Conservation (phyloP, 345 rosid species). For the Melaleuca quinquenervia region DNA sequence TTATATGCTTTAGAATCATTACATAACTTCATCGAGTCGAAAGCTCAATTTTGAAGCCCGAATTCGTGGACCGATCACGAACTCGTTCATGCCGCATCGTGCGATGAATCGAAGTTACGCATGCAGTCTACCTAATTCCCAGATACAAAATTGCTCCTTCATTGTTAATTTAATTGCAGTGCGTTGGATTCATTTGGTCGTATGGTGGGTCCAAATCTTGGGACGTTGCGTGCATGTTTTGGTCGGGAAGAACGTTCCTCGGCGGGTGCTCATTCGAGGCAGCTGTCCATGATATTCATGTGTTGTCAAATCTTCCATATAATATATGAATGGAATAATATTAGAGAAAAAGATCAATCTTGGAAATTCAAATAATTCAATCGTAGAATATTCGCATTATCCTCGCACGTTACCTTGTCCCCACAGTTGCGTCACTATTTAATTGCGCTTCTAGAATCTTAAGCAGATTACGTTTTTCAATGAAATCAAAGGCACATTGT, state of each 20-base stretch:
- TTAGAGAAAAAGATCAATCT: neutral
- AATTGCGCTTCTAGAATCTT: neutral
- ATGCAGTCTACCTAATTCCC: neutral
- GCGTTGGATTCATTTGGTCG: neutral
- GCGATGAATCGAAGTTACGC: neutral
- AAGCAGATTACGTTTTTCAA: neutral
- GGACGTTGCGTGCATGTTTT: neutral
- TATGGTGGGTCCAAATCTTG: neutral
- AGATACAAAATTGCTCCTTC: neutral
- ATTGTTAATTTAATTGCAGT: neutral
- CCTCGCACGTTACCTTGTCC: neutral
- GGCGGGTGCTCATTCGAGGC: neutral
- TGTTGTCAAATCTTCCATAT: neutral
- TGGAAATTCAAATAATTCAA: neutral
- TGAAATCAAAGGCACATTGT: neutral
- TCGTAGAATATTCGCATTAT: neutral
- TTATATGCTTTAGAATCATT: too few species aligned
- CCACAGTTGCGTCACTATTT: neutral
- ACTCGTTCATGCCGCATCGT: neutral
- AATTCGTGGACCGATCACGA: neutral
- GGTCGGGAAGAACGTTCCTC: neutral
- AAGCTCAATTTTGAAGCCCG: too few species aligned
- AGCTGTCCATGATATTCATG: neutral
- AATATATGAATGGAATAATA: neutral
- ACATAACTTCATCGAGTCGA: too few species aligned